Evolutionary conservation across 345 rosid genomes (phyloP), one percentile per base, ranked within the genome.

Genomic region (thale cress (Arabidopsis thaliana)): DNA sequence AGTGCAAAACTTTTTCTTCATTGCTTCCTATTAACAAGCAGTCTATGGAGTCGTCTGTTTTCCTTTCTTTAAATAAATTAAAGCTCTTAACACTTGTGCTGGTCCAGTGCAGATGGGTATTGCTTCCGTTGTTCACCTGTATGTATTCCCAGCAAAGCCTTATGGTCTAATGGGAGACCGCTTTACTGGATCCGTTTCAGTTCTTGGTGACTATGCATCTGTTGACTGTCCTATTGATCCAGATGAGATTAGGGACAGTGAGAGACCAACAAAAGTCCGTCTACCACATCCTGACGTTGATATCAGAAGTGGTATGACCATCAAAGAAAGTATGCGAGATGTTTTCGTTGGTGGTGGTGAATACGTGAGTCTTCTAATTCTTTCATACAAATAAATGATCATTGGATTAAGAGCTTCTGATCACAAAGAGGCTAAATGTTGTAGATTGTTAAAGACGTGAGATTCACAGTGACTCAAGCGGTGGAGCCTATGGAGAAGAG

Each of bases 401-500:
- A 67, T 51, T 30, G 51, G 59, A 38, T 56, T 72, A 65, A 40
- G 8, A 77, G 52, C 22, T 30, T 70, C 22, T 77, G 71, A 64
- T 77, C 52, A 33, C 22, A 61, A 60, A 57, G 60, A 46, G 56
- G 72, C 30, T 65, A 20, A 65, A 36, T 77, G 60, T 72, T 83
- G 83, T 89, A 93, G 99, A 93, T 96, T 66, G 96, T 93, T 56
- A 89, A 88, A 10, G 99, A 96, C 78, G 91, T 96, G 78, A 93
- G 71, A 82, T 91, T 91, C 85, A 91, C 99, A 0, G 96, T 96
- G 71, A 93, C 85, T 81, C 98, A 92, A 82, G 99, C 99, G 3
- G 98, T 90, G 72, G 96, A 86, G 81, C 99, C 98, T 37, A 83
- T 96, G 83, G 99, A 96, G 79, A 93, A 96, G 82, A 96, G 98